A percentile compares a stretch with the other conserved stretches of the same genome.
Conservation (phyloP, 306 rosid genomes). For the Acacia melanoxylon region DNA sequence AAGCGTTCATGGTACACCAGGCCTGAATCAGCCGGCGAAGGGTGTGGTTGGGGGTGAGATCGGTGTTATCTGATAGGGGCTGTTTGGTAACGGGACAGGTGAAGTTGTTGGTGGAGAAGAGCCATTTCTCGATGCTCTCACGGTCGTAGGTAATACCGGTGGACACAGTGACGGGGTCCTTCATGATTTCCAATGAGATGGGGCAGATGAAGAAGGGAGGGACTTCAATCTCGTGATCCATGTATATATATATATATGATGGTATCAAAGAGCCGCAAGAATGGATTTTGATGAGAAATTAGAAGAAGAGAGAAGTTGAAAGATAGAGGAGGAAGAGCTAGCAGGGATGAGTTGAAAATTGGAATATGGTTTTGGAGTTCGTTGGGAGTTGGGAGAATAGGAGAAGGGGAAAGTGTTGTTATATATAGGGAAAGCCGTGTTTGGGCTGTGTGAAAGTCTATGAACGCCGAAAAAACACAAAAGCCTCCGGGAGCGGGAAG, state of each 20-base stretch:
- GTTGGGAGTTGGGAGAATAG: background rate
- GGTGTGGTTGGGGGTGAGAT: conserved; percentile 84
- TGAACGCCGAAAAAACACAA: conserved; percentile 40
- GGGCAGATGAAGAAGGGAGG: conserved; percentile 80
- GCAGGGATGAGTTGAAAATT: background rate
- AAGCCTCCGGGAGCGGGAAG: background rate
- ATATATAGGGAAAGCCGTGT: conserved; percentile 33
- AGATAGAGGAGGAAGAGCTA: background rate
- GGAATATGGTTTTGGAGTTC: conserved; percentile 30
- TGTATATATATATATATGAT: background rate
- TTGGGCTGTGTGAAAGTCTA: conserved; percentile 43
- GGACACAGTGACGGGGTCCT: conserved; percentile 74
- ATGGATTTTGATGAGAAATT: conserved; percentile 1
- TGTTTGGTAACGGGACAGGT: conserved; percentile 82
- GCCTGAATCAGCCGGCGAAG: conserved; percentile 81
- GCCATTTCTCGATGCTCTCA: conserved; percentile 81
- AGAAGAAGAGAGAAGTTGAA: background rate
- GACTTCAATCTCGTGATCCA: conserved; percentile 61
- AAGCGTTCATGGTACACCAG: conserved; percentile 85
- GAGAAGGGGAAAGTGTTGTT: background rate
- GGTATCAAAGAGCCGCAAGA: background rate
- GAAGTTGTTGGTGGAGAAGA: conserved; percentile 45
- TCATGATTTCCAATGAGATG: conserved; percentile 79
- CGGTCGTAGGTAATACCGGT: conserved; percentile 90
- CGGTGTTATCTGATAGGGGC: conserved; percentile 36